Base-by-base conservation (phyloP, 2,329 filamentous ascomycete species). In the Exophiala dermatitidis region DNA sequence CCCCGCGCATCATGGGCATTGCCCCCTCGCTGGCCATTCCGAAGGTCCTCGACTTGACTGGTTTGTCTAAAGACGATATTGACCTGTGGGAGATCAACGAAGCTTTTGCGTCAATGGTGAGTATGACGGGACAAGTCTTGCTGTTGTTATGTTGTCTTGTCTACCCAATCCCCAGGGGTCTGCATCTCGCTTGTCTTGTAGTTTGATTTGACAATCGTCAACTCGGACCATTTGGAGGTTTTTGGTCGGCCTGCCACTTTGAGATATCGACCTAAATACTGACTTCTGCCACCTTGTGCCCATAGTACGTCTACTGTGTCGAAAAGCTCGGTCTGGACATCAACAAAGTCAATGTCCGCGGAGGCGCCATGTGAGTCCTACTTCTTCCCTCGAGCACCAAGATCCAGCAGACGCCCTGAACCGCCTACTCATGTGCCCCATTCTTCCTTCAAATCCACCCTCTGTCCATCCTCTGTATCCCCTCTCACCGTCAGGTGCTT, bases 61-160 rank as follows among this genome's bases (percentile, higher is more conserved):
- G 90, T 55, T 82, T 98, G 64, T 78, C 76, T 68, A 88, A 85
- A 72, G 85, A 95, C 50, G 91, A 97, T 63, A 89, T 98, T 30
- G 93, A 97, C 69, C 90, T 97, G 66, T 97, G 82, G 67, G 93
- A 98, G 81, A 96, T 98, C 79, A 98, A 98, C 77, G 93, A 98
- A 80, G 93, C 93, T 1, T 98, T 98, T 71, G 93, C 93, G 31
- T 88, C 82, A 58, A 81, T 83, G 65, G 70, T 72, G 66, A 66
- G 69, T 53, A 10, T 9, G 9, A 34, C 32, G 32, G 32, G 32
- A 9, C 32, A 41, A 41, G 38, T 6, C 5, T 4, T 5, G 3
- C 8, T 4, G 5, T 28, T 26, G 38, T 10, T 28, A 26, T 41
- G 33, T 6, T 34, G 33, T 2, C 6, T 6, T 10, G 10, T 34